Evolutionary conservation across 169 alveolate genomes (phyloP).

Genomic region (Eimeria praecox): DNA sequence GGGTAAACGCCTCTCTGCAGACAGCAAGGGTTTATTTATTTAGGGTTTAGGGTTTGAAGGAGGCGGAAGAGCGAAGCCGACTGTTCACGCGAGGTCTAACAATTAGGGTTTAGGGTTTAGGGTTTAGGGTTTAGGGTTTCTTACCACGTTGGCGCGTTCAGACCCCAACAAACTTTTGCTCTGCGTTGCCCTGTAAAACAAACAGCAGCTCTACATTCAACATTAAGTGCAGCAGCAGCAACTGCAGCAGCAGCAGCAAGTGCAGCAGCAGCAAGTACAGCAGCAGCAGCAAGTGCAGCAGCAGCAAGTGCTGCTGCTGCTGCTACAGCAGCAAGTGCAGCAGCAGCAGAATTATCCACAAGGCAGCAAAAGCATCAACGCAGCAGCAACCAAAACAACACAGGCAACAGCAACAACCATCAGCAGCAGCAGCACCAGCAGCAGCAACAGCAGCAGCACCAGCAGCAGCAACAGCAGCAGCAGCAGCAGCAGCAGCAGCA

Average conservation of each 20-base stretch:
- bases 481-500: slow-evolving; percentile 6
- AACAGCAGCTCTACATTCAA: slow-evolving; percentile 16
- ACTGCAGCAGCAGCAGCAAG: slow-evolving; percentile 11
- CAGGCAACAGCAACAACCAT: slow-evolving; percentile 10
- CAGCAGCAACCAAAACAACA: slow-evolving; percentile 31
- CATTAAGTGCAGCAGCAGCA: slow-evolving; percentile 47
- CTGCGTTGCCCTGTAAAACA: not conserved
- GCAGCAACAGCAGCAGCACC: not conserved
- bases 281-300: not conserved
- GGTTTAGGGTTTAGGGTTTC: slow-evolving; percentile 5
- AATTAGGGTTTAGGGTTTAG: slow-evolving; percentile 37
- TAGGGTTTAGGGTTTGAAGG: slow-evolving; percentile 40
- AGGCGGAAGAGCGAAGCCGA: not conserved
- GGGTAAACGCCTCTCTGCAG: slow-evolving; percentile 57
- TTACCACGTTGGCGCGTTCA: slow-evolving; percentile 22
- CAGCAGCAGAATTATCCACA: not conserved
- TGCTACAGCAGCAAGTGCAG: not conserved
- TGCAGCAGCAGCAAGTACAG: slow-evolving; percentile 2
- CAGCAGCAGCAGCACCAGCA: slow-evolving; percentile 22
- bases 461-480: slow-evolving; percentile 38
- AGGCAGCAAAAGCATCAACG: not conserved
- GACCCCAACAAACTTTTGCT: not conserved
- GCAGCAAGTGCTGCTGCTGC: not conserved
- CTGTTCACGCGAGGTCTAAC: not conserved
- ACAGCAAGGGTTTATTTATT: slow-evolving; percentile 11